These are phyloP conservation scores for Colletotrichum karsti DNA, from an alignment of 2,329 filamentous ascomycete genomes.

Conservation along the genomic window DNA sequence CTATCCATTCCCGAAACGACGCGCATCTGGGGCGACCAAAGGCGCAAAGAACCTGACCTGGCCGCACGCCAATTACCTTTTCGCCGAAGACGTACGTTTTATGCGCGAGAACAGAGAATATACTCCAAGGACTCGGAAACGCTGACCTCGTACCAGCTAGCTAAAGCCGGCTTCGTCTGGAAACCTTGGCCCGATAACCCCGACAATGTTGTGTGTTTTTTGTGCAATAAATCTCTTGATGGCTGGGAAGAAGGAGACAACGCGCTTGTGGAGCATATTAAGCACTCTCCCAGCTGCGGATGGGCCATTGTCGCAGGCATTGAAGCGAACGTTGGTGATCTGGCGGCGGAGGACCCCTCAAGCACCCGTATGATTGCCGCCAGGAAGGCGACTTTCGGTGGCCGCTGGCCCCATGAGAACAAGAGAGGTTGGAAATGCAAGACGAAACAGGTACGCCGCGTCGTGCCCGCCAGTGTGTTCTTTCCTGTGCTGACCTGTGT, in stretches of 20 bases:
- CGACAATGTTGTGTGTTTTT: slow-evolving; percentile 91
- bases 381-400: slow-evolving; percentile 83
- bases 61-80: slow-evolving; percentile 75
- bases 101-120: background rate
- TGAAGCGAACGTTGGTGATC: slow-evolving; percentile 68
- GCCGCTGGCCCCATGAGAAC: slow-evolving; percentile 86
- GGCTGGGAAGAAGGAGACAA: slow-evolving; percentile 92
- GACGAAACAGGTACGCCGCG: slow-evolving; percentile 75
- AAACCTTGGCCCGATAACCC: slow-evolving; percentile 76
- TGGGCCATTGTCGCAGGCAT: slow-evolving; percentile 81
- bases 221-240: slow-evolving; percentile 84
- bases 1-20: slow-evolving; percentile 72
- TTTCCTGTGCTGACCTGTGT: slow-evolving; percentile 10
- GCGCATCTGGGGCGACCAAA: slow-evolving; percentile 72
- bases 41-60: slow-evolving; percentile 70
- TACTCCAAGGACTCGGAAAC: slow-evolving; percentile 22
- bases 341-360: slow-evolving; percentile 77
- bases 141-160: slow-evolving; percentile 67
- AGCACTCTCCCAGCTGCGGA: slow-evolving; percentile 82
- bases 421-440: slow-evolving; percentile 93
- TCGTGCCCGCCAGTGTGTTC: background rate
- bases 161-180: slow-evolving; percentile 91
- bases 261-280: slow-evolving; percentile 85
- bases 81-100: slow-evolving; percentile 65
- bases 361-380: slow-evolving; percentile 77